Base-by-base conservation (phyloP, 1,284 basidiomycete genomes). In the Takashimella koratensis region DNA sequence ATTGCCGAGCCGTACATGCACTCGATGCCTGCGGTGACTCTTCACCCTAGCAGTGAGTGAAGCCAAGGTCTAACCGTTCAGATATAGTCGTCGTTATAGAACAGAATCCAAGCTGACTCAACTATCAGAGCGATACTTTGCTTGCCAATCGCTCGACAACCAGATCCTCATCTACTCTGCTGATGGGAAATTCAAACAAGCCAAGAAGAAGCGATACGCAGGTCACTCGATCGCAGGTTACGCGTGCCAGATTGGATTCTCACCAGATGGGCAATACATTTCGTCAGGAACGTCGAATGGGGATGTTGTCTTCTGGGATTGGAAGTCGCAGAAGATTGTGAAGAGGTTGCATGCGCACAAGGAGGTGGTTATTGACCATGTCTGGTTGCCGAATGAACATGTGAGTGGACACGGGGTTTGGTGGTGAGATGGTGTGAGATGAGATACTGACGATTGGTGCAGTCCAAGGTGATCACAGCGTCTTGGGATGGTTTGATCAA, bases 1-100 rank as follows among this genome's bases (percentile, higher is more conserved):
- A 97, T 98, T 58, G 94, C 96, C 26, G 96, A 99, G 75, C 96
- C 96, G 8, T 87, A 92, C 71, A 98, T 99, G 96, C 94, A 99
- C 77, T 96, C 92, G 30, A 98, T 99, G 94, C 96, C 96, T 11
- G 89, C 95, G 16, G 94, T 98, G 39, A 90, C 91, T 8, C 77
- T 94, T 26, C 92, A 97, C 75, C 96, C 96, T 10, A 92, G 85
- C 54, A 88, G 92, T 95, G 74, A 63, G 90, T 84, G 20, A n/a
- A 45, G 43, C 20, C 42, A 16, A 39, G 8, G 8, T 8, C 10
- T n/a, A 10, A 39, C 10, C 8, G 30, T n/a, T 19, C 21, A 22
- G 3, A 43, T 25, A n/a, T n/a, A n/a, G n/a, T n/a, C n/a, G n/a
- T n/a, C n/a, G n/a, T n/a, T n/a, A n/a, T n/a, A n/a, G n/a, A n/a